Percentiles rank a stretch among this genome's conserved stretches.
phyloP scores from a whole-genome alignment of 2,329 filamentous ascomycete species.

The Dryadomyces quercivorus region DNA sequence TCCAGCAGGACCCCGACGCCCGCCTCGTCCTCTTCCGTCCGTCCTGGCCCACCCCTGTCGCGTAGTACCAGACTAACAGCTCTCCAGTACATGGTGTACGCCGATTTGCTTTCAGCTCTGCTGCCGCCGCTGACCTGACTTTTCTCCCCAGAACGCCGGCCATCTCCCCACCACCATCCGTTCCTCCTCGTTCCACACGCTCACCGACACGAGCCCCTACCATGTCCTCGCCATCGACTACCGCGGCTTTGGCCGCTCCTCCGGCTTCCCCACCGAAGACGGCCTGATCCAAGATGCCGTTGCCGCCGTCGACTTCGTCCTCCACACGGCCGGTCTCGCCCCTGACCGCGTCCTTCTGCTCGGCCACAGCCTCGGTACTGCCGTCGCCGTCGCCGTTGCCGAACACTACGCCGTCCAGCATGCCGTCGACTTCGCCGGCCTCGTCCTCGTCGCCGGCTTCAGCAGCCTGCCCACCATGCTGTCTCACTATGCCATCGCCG shows the following conservation, averaged over 20 bases:
- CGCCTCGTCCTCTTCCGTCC: constrained; percentile 53
- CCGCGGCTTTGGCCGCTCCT: constrained; percentile 73
- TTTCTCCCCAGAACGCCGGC: constrained; percentile 51
- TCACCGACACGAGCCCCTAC: constrained; percentile 60
- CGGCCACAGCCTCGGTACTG: constrained; percentile 82
- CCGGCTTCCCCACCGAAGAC: constrained; percentile 65
- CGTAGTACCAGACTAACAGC: constrained; percentile 5
- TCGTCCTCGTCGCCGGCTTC: constrained; percentile 73
- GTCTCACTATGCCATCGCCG: constrained; percentile 65
- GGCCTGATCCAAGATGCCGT: constrained; percentile 73
- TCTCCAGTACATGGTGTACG: constrained; percentile 51
- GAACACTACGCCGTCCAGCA: constrained; percentile 49
- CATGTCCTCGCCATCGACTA: constrained; percentile 88
- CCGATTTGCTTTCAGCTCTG: no score
- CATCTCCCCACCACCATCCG: constrained; percentile 71
- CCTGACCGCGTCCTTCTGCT: constrained; percentile 65
- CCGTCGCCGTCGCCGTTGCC: constrained; percentile 62
- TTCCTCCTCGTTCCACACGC: constrained; percentile 62
- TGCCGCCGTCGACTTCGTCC: constrained; percentile 60
- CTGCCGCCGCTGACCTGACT: not conserved
- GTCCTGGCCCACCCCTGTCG: constrained; percentile 12
- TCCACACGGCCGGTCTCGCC: constrained; percentile 50
- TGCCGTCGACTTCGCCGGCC: constrained; percentile 60
- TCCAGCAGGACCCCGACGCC: constrained; percentile 50
- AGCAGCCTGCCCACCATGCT: constrained; percentile 62